Base-by-base conservation (phyloP, 2,329 filamentous ascomycete genomes). In the Eurotiales sp. region DNA sequence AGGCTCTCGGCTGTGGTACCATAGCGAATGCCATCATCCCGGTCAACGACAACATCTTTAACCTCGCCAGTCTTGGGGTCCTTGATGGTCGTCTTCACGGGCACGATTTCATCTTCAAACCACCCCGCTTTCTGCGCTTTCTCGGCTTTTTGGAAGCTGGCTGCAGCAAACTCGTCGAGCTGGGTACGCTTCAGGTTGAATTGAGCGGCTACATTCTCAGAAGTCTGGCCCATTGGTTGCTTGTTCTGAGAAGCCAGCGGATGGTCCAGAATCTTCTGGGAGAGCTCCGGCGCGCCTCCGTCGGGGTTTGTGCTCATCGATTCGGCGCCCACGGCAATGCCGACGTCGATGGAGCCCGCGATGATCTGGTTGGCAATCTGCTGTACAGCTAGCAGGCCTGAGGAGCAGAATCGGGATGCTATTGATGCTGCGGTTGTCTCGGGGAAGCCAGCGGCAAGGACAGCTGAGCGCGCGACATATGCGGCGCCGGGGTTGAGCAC, bases 351-450 rank as follows among this genome's bases (percentile, higher is more conserved):
- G 81, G 93, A 95, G 63, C 91, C 91, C 11, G 83, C 68, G 60
- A 80, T 83, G 75, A 96, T 96, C 67, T 90, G 88, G 76, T 96
- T 95, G 57, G 90, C 91, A 61, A 96, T 85, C 67, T 96, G 91
- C 58, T 93, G 87, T 64, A 88, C 89, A 17, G 91, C 90, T 69
- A 95, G 88, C 37, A 96, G 80, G 22, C 91, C 91, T 11, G 86
- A 90, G 3, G 88, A 92, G 77, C 91, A 96, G 76, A 96, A 91
- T 59, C 91, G 80, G 79, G 96, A 96, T 65, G 95, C 76, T 49
- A 86, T 83, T 66, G 88, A 90, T 51, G 91, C 86, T 23, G 89
- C 86, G 8, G 89, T 82, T 15, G 82, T 81, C 59, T 86, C 86
- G 48, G 91, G 88, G 75, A 95, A 92, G 47, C 91, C 91, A 34